Conservation (phyloP, 148 eudicot species). For the Beta vulgaris region DNA sequence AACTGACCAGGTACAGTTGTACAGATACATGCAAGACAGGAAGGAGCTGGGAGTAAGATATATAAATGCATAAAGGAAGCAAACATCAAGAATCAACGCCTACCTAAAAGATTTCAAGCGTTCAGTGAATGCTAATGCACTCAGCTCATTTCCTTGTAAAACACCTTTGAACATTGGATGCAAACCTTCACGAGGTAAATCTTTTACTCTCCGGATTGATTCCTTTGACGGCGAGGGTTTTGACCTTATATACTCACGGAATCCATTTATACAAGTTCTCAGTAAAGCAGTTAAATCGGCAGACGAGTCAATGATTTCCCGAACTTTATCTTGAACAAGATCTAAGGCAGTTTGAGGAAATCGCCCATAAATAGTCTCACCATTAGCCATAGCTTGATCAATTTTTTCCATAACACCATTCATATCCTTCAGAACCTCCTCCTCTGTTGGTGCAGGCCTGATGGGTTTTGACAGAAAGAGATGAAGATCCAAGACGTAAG, state of each 20-base stretch:
- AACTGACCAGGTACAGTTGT: neutral
- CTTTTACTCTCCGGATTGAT: conserved; percentile 79
- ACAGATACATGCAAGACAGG: neutral
- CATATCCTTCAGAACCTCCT: conserved; percentile 63
- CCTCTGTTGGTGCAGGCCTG: conserved; percentile 90
- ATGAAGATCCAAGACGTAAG: conserved; percentile 88
- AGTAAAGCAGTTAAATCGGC: conserved; percentile 58
- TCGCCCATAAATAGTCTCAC: conserved; percentile 84
- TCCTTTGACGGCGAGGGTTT: conserved; percentile 78
- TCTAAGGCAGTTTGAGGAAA: conserved; percentile 84
- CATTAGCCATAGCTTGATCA: conserved; percentile 65
- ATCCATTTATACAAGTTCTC: conserved; percentile 64
- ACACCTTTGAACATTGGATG: conserved; percentile 78
- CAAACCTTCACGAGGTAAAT: conserved; percentile 77
- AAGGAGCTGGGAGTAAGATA: neutral
- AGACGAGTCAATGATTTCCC: conserved; percentile 68
- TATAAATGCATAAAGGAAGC: neutral
- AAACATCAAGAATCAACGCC: conserved; percentile 5
- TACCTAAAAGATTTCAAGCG: conserved; percentile 82
- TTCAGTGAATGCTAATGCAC: conserved; percentile 83
- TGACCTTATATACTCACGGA: conserved; percentile 53
- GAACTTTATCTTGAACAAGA: conserved; percentile 78
- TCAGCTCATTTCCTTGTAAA: conserved; percentile 65
- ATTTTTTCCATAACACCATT: conserved; percentile 53
- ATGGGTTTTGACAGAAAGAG: conserved; percentile 87